These are phyloP conservation scores for Cryptococcus sp. DNA, from an alignment of 1,284 basidiomycete species.

Conservation along the genomic window DNA sequence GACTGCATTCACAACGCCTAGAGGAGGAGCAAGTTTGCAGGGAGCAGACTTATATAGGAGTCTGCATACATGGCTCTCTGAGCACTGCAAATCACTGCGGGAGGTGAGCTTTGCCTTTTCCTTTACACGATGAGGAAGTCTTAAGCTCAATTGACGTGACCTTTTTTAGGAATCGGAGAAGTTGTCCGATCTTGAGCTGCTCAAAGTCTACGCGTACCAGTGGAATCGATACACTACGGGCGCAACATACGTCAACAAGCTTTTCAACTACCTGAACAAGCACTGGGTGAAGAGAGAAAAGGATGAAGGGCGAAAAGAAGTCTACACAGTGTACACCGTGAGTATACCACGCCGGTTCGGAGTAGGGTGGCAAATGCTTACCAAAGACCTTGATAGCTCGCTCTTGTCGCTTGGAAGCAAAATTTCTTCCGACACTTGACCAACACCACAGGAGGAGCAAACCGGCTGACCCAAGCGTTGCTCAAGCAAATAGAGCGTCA, in stretches of 20 bases:
- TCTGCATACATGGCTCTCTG: conserved; percentile 78
- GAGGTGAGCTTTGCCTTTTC: conserved; percentile 57
- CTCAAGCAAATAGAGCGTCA: conserved; percentile 88
- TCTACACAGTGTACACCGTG: conserved; percentile 95
- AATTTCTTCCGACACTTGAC: conserved; percentile 90
- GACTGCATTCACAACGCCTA: conserved; percentile 22
- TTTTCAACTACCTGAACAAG: conserved; percentile 96
- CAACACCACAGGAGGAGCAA: conserved; percentile 55
- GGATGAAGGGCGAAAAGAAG: conserved; percentile 93
- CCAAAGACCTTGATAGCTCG: conserved; percentile 62
- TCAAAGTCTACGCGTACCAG: conserved; percentile 87
- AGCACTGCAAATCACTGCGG: conserved; percentile 70
- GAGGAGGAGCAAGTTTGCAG: conserved; percentile 87
- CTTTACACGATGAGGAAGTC: not conserved
- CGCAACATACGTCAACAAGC: conserved; percentile 90
- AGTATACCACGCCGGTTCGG: conserved; percentile 46
- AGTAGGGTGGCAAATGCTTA: not conserved
- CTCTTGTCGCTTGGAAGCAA: conserved; percentile 91
- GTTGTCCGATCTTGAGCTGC: conserved; percentile 80
- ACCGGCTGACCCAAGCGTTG: conserved; percentile 82
- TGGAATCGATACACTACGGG: conserved; percentile 98
- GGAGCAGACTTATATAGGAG: conserved; percentile 92
- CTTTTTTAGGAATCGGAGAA: conserved; percentile 68
- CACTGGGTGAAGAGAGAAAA: conserved; percentile 99
- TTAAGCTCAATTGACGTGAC: conserved; percentile 10